These are phyloP conservation scores for Aspergillus sclerotialis DNA, from an alignment of 2,329 filamentous ascomycete species.

Conservation along the genomic window DNA sequence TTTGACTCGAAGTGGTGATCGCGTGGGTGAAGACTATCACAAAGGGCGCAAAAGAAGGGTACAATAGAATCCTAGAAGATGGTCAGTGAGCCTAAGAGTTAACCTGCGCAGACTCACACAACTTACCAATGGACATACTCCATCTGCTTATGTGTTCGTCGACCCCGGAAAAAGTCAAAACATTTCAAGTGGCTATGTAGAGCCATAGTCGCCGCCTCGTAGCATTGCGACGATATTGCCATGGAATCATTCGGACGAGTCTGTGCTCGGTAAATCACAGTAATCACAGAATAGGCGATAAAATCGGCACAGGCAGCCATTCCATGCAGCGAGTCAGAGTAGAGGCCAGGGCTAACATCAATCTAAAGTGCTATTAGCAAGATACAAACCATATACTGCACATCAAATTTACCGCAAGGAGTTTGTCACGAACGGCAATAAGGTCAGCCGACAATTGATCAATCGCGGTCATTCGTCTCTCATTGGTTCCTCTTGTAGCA, in stretches of 20 bases:
- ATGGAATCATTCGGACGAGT: conserved; percentile 15
- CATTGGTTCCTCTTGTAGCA: conserved; percentile 10
- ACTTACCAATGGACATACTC: conserved; percentile 21
- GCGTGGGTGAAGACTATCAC: conserved; percentile 23
- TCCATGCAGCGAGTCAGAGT: conserved; percentile 17
- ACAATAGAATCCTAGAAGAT: conserved; percentile 19
- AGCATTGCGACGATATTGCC: conserved; percentile 19
- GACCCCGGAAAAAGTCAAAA: conserved; percentile 17
- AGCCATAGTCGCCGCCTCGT: conserved; percentile 17
- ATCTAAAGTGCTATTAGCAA: conserved; percentile 7
- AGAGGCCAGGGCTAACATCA: conserved; percentile 15
- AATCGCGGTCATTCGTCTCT: conserved; percentile 10
- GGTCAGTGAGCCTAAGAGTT: not conserved
- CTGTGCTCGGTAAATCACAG: conserved; percentile 18
- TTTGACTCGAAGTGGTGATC: conserved; percentile 14
- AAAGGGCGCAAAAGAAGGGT: conserved; percentile 20
- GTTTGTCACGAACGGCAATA: conserved; percentile 14
- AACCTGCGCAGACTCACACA: too few species aligned
- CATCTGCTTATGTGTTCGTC: conserved; percentile 18
- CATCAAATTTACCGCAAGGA: conserved; percentile 11
- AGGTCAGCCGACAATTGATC: conserved; percentile 15
- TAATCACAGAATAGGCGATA: conserved; percentile 17
- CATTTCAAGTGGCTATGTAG: conserved; percentile 20
- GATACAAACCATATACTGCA: not conserved
- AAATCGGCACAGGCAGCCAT: conserved; percentile 20